A percentile compares a stretch with the other conserved stretches of the same genome.
Evolutionary conservation across 192 early-diverging fungal species (phyloP).

Genomic region (Entrophospora sp.): DNA sequence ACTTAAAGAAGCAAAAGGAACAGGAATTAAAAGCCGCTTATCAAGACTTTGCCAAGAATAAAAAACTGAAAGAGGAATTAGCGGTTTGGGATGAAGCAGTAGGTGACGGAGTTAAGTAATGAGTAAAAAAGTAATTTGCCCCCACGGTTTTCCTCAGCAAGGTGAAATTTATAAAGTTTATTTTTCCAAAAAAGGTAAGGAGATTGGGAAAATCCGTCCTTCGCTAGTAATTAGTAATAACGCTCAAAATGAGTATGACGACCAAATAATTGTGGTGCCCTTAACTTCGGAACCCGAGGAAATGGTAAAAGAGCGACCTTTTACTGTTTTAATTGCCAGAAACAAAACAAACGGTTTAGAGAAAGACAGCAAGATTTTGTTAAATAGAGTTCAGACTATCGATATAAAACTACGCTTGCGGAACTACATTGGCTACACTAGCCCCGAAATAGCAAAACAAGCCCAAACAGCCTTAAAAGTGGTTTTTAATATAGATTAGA

Average conservation of each 20-base stretch:
- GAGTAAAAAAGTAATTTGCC: neutral
- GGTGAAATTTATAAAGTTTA: slow-evolving; percentile 1
- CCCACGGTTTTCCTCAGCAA: neutral
- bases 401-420: neutral
- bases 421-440: neutral
- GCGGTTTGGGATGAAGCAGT: neutral
- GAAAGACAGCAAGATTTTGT: neutral
- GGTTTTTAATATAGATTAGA: neutral
- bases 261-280: neutral
- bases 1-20: no score
- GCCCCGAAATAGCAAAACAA: neutral
- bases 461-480: neutral
- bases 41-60: neutral
- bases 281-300: neutral
- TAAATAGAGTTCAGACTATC: neutral
- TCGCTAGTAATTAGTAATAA: neutral
- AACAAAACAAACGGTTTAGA: neutral
- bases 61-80: neutral
- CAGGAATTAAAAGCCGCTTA: no score
- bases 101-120: neutral
- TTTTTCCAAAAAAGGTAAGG: neutral
- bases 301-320: neutral
- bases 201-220: neutral
- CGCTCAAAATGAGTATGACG: neutral
- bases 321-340: neutral